These are phyloP conservation scores for Pyrenochaeta sp. DNA, from an alignment of 2,329 filamentous ascomycete species.

Conservation along the genomic window DNA sequence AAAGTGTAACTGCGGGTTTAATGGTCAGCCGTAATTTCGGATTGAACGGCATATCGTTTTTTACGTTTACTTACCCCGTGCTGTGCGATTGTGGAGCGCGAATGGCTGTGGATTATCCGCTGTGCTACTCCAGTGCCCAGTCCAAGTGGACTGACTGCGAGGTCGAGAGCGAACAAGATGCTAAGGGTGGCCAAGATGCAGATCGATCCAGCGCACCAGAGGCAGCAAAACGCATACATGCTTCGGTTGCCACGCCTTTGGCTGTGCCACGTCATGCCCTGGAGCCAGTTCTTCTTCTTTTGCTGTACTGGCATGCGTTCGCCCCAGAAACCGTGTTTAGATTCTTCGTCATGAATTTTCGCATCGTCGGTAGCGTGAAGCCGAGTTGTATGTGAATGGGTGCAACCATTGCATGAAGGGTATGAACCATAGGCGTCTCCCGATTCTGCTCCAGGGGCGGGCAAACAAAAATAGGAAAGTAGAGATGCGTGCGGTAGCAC, in stretches of 20 bases:
- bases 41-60: neutral
- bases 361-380: neutral
- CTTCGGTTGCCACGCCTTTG: neutral
- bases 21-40: neutral
- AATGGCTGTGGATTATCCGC: slow-evolving; percentile 4
- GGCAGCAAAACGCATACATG: slow-evolving; percentile 7
- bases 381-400: neutral
- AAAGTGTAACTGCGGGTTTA: slow-evolving; percentile 23
- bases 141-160: slow-evolving; percentile 7
- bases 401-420: neutral
- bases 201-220: slow-evolving; percentile 8
- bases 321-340: slow-evolving; percentile 16
- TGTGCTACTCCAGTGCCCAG: slow-evolving; percentile 12
- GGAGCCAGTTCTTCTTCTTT: neutral
- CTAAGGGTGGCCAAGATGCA: slow-evolving; percentile 4
- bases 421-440: neutral
- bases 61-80: slow-evolving; percentile 3
- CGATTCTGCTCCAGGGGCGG: neutral
- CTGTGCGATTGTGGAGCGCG: neutral
- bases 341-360: slow-evolving; percentile 15
- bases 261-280: neutral
- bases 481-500: slow-evolving; percentile 20
- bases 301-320: slow-evolving; percentile 1
- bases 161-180: slow-evolving; percentile 8
- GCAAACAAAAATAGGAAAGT: slow-evolving; percentile 19